Base-by-base conservation (phyloP, 805 yeast genomes). In the Saturnispora galanensis region DNA sequence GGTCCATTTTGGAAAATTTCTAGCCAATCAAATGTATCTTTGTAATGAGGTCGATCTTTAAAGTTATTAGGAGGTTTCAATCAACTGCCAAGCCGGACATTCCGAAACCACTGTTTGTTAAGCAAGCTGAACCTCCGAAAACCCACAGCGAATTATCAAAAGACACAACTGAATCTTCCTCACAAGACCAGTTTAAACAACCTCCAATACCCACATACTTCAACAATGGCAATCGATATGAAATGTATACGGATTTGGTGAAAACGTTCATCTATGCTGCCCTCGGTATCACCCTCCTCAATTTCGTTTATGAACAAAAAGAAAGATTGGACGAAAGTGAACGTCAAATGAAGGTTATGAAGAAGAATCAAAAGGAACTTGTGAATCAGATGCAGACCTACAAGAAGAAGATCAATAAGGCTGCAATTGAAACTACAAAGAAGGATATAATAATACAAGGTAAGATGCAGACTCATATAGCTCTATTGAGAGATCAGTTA, bases 391-490 rank as follows among this genome's bases (percentile, higher is more conserved):
- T 70, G 56, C 67, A 71, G 39, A 69, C 67, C 28, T 73, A 71
- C 38, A 65, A 74, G 47, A 74, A 73, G 60, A 72, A 73, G 55
- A 64, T 73, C 41, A 81, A 76, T 42, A 51, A 72, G 10, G 75
- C 73, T 50, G 62, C 72, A n/a, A 53, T 76, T 28, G 70, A 74
- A 49, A 81, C 76, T 49, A 62, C 82, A 13, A 67, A 68, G 44
- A 69, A 66, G 10, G 64, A 63, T n/a, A 66, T 60, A 54, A 70
- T 59, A 59, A 66, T 68, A 48, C 81, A 66, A 56, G 71, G 67
- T 65, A 78, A 76, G 60, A 75, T 81, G 82, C 69, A 74, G 4
- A 63, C 81, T 56, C 90, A 82, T 55, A 70, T 82, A 35, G 86
- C 84, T 2, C 58, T 82, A 59, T 61, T 82, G 31, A 65, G 84